Evolutionary conservation across 495 filamentous ascomycete species (phyloP).

Genomic region (Penicillium coffeae): DNA sequence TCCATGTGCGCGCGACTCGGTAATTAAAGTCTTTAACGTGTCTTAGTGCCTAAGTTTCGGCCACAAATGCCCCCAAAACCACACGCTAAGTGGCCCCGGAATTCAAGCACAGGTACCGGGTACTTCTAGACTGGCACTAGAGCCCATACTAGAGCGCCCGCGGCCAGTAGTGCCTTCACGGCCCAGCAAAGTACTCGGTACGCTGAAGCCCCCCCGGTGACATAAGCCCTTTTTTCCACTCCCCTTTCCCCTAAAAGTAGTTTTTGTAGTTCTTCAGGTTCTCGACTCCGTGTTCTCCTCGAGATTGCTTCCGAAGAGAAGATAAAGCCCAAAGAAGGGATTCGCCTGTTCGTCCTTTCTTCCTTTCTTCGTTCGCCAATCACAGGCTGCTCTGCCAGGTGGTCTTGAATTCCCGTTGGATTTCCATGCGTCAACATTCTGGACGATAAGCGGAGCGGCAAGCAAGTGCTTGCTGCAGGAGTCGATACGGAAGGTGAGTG

Average conservation of each 20-base stretch:
- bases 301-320: not conserved
- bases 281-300: not conserved
- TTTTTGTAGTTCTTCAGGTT: slow-evolving; percentile 2
- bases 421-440: slow-evolving; percentile 53
- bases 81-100: not conserved
- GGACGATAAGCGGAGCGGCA: slow-evolving; percentile 51
- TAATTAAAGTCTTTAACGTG: not conserved
- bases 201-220: slow-evolving; percentile 11
- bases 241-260: slow-evolving; percentile 9
- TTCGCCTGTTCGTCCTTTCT: slow-evolving; percentile 5
- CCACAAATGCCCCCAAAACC: not conserved
- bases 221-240: slow-evolving; percentile 14
- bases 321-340: slow-evolving; percentile 1
- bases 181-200: slow-evolving; percentile 5
- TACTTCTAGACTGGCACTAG: not conserved
- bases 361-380: slow-evolving; percentile 15
- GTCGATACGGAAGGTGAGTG: slow-evolving; percentile 50
- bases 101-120: not conserved
- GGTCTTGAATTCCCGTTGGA: slow-evolving; percentile 26
- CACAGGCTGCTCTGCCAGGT: slow-evolving; percentile 28
- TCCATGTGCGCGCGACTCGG: not conserved
- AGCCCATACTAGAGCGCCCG: not conserved
- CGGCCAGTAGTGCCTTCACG: not conserved
- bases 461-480: slow-evolving; percentile 54
- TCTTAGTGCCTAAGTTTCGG: not conserved